Percentiles rank a stretch among this genome's conserved stretches.
Conservation (phyloP, 331 rosid species). For the Arachis monticola region DNA sequence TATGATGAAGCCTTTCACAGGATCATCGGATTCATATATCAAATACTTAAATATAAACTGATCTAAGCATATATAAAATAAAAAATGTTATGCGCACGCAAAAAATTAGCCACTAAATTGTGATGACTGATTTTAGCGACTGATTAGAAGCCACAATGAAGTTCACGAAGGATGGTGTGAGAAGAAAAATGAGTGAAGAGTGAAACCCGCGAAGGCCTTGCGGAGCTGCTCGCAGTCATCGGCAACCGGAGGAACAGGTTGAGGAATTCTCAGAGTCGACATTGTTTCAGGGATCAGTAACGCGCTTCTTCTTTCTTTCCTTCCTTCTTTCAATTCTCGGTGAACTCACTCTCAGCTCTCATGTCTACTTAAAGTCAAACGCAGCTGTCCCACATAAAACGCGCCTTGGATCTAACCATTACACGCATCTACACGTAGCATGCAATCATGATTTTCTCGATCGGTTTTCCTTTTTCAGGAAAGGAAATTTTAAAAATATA, state of each 20-base stretch:
- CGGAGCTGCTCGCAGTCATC: constrained; percentile 58
- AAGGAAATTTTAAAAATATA: no score
- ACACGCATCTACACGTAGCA: constrained; percentile 27
- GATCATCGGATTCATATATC: constrained; percentile 3
- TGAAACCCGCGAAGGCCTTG: constrained; percentile 61
- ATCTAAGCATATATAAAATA: neutral
- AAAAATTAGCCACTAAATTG: no score
- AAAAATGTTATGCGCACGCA: no score
- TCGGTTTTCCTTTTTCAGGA: neutral
- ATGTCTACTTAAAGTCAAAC: constrained; percentile 7
- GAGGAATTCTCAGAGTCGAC: constrained; percentile 45
- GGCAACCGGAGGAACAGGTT: constrained; percentile 40
- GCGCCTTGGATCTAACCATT: neutral
- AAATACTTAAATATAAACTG: neutral
- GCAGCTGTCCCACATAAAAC: neutral
- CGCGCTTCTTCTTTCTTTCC: neutral
- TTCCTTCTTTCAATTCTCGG: neutral
- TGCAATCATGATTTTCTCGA: constrained; percentile 12
- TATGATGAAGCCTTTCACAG: neutral
- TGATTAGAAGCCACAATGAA: neutral
- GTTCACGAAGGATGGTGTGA: neutral
- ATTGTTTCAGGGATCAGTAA: constrained; percentile 14
- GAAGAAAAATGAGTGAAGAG: neutral
- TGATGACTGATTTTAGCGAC: no score
- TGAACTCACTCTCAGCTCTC: neutral